These are phyloP conservation scores for Alternaria rosae DNA, from an alignment of 2,329 filamentous ascomycete genomes.

Conservation along the genomic window DNA sequence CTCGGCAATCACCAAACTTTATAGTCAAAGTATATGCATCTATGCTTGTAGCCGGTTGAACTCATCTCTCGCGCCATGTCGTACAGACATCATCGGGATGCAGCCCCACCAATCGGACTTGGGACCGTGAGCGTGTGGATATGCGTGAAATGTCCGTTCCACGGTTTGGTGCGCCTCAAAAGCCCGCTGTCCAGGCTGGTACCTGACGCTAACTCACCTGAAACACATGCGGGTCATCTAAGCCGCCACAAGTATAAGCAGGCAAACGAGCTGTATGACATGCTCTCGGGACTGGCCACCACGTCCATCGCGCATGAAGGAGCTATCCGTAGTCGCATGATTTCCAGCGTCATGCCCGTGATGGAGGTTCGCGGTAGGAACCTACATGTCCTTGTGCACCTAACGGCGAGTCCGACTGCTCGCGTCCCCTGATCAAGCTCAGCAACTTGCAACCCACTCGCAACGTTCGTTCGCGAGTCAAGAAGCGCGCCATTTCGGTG, in stretches of 20 bases:
- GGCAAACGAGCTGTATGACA: not conserved
- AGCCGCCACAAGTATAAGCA: not conserved
- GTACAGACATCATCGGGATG: not conserved
- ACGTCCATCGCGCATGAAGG: not conserved
- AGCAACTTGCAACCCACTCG: not conserved
- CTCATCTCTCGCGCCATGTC: not conserved
- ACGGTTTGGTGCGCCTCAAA: not conserved
- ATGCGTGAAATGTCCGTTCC: not conserved
- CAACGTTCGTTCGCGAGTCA: not conserved
- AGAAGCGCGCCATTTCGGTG: not conserved
- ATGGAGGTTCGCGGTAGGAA: not conserved
- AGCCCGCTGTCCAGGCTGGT: not conserved
- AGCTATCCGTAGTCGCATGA: not conserved
- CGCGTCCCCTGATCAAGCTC: not conserved
- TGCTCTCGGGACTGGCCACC: not conserved
- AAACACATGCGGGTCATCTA: not conserved
- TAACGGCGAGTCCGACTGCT: not conserved
- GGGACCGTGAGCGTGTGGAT: not conserved
- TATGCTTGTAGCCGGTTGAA: not conserved
- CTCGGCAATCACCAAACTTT: not conserved
- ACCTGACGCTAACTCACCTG: not conserved
- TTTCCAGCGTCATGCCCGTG: accelerated
- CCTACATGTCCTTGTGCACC: not conserved
- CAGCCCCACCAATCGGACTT: not conserved
- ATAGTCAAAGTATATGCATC: not conserved